A percentile compares a stretch with the other conserved stretches of the same genome.
These are phyloP conservation scores for Aphanomyces astaci DNA, from an alignment of 352 stramenopile species.

Conservation along the genomic window DNA sequence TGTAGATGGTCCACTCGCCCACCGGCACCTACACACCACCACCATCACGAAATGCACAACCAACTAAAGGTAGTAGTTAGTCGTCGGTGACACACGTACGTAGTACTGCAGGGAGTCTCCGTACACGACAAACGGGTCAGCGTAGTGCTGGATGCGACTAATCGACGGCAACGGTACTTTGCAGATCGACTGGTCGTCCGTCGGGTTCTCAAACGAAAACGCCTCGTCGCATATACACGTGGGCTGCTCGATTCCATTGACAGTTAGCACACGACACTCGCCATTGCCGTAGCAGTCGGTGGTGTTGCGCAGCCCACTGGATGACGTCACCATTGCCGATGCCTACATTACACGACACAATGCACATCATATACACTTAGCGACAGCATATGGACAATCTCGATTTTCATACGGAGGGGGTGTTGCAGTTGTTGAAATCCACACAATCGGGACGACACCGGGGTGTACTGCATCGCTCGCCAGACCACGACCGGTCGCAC, in stretches of 20 bases:
- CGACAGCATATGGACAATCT: too few relatives aligned
- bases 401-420: too few relatives aligned
- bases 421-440: slow-evolving; percentile 45
- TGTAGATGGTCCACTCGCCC: slow-evolving; percentile 54
- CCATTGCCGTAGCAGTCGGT: slow-evolving; percentile 73
- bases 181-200: slow-evolving; percentile 41
- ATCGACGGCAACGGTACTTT: slow-evolving; percentile 50
- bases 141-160: slow-evolving; percentile 52
- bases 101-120: slow-evolving; percentile 12
- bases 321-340: slow-evolving; percentile 5
- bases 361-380: neutral
- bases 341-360: too few relatives aligned
- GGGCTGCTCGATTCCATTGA: slow-evolving; percentile 27
- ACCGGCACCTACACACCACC: slow-evolving; percentile 31
- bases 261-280: slow-evolving; percentile 34
- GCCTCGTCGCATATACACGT: slow-evolving; percentile 57
- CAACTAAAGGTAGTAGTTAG: neutral
- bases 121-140: slow-evolving; percentile 35
- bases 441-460: slow-evolving; percentile 64
- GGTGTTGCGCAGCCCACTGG: slow-evolving; percentile 40
- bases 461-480: slow-evolving; percentile 59
- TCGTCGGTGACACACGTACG: neutral
- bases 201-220: slow-evolving; percentile 44
- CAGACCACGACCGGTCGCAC: slow-evolving; percentile 69
- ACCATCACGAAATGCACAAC: neutral